phyloP scores from a whole-genome alignment of 257 asterid genomes.

The Henckelia pumila region DNA sequence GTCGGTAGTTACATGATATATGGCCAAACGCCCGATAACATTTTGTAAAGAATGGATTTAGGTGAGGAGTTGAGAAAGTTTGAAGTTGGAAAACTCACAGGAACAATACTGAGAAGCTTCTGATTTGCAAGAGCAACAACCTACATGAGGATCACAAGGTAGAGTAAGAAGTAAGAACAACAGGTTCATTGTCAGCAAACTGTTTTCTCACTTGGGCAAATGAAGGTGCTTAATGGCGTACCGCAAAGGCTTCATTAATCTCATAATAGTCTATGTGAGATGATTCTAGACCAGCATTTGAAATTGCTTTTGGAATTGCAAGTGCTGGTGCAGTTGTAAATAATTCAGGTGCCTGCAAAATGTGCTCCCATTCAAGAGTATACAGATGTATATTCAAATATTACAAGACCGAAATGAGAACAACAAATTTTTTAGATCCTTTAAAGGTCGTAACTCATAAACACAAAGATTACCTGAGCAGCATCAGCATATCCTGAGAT shows the following conservation, averaged over 20 bases:
- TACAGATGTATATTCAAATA: slow-evolving; percentile 16
- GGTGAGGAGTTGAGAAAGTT: neutral
- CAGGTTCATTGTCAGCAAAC: slow-evolving; percentile 1
- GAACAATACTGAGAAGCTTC: slow-evolving; percentile 67
- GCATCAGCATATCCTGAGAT: slow-evolving; percentile 96
- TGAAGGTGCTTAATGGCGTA: slow-evolving; percentile 32
- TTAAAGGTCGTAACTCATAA: slow-evolving; percentile 15
- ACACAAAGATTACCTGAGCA: slow-evolving; percentile 62
- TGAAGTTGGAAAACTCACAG: slow-evolving; percentile 49
- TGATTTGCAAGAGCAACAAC: slow-evolving; percentile 98
- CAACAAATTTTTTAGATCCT: neutral
- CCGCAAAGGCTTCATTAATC: slow-evolving; percentile 97
- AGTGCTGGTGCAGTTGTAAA: slow-evolving; percentile 94
- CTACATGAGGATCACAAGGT: slow-evolving; percentile 39
- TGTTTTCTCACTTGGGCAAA: slow-evolving; percentile 11
- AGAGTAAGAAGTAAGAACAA: slow-evolving; percentile 9
- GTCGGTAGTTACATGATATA: neutral
- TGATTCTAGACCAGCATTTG: slow-evolving; percentile 78
- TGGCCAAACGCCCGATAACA: neutral
- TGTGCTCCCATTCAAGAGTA: slow-evolving; percentile 9
- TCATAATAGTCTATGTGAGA: slow-evolving; percentile 87
- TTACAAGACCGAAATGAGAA: slow-evolving; percentile 13
- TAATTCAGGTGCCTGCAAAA: slow-evolving; percentile 85
- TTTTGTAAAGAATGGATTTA: neutral
- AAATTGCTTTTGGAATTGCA: slow-evolving; percentile 93